Conservation (phyloP, 2,329 filamentous ascomycete species). For the Venturia aucupariae region DNA sequence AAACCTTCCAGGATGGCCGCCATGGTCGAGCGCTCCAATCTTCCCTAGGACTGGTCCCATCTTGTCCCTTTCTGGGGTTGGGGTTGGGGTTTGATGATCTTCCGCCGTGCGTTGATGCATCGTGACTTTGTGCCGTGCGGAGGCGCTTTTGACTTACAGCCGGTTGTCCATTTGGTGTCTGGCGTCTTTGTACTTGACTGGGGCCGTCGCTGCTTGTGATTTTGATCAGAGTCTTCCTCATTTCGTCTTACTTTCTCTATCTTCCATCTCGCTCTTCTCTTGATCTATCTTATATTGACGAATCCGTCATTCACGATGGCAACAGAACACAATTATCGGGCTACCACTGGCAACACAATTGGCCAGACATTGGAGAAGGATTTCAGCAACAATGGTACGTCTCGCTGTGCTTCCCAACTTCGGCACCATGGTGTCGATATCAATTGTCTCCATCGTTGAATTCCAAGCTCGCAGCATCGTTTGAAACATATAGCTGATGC, state of each 20-base stretch:
- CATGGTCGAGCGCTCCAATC: no score
- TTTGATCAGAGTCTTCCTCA: background rate
- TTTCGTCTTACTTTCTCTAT: background rate
- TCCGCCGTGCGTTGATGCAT: background rate
- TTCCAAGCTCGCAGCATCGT: background rate
- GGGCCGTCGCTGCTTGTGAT: background rate
- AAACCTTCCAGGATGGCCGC: no score
- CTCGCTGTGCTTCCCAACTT: background rate
- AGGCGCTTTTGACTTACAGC: no score
- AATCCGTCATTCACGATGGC: background rate
- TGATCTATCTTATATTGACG: background rate
- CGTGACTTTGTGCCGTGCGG: no score
- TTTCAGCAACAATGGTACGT: background rate
- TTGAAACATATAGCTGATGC: background rate
- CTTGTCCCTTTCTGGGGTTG: background rate
- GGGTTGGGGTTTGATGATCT: background rate
- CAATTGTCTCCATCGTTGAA: background rate
- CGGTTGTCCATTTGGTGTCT: background rate
- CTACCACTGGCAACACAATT: background rate
- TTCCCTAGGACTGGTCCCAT: background rate
- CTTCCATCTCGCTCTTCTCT: background rate
- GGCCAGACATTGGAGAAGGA: constrained; percentile 8
- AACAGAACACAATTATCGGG: constrained; percentile 7
- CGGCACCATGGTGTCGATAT: background rate
- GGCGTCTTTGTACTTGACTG: background rate